phyloP scores from a whole-genome alignment of 169 alveolate species.

The Cyclospora cayetanensis region DNA sequence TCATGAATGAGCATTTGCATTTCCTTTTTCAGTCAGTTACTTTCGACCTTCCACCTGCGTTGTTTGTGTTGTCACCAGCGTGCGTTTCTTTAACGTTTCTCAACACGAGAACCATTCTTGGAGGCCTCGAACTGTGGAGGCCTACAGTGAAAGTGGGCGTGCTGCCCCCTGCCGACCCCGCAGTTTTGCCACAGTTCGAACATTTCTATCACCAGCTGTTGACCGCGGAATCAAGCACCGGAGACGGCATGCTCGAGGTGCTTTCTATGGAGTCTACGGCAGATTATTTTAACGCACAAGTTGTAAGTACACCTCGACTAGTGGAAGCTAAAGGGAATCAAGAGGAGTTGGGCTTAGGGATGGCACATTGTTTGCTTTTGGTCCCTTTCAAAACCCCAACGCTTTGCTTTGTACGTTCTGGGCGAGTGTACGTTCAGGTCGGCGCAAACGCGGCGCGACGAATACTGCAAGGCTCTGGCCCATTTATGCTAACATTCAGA shows the following conservation, averaged over 20 bases:
- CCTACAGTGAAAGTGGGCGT: background rate
- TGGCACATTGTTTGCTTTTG: background rate
- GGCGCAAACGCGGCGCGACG: constrained; percentile 23
- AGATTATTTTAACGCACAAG: background rate
- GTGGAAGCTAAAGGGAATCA: background rate
- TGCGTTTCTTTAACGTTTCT: constrained; percentile 23
- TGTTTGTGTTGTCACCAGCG: background rate
- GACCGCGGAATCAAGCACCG: background rate
- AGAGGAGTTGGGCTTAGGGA: background rate
- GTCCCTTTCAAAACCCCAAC: background rate
- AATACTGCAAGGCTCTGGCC: constrained; percentile 22
- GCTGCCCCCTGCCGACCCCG: background rate
- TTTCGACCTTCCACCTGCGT: background rate
- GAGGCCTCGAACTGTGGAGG: constrained; percentile 18
- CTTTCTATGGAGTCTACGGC: background rate
- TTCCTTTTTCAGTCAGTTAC: background rate
- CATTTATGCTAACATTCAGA: background rate
- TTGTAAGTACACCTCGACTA: background rate
- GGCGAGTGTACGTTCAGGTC: background rate
- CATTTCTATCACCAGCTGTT: background rate
- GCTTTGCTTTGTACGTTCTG: background rate
- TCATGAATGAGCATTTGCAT: background rate
- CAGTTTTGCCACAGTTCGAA: background rate
- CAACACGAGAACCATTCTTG: constrained; percentile 12
- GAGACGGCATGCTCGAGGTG: constrained; percentile 37